Conservation (phyloP, 2,329 filamentous ascomycete species). For the Incumbomyces delicatus region DNA sequence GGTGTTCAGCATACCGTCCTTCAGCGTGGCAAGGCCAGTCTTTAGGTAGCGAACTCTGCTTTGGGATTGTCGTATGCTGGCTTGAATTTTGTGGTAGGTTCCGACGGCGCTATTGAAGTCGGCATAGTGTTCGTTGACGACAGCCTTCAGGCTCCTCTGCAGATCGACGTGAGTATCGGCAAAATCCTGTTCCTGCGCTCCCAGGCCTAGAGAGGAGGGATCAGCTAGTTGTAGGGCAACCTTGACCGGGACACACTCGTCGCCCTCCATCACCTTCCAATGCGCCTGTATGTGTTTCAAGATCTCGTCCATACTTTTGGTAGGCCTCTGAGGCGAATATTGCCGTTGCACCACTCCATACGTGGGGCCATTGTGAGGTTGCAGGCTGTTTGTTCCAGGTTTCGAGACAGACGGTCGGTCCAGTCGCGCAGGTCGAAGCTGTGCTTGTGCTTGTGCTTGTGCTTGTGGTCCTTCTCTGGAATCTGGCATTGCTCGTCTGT, state of each 20-base stretch:
- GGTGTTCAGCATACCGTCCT: constrained; percentile 69
- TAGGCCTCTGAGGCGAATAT: constrained; percentile 15
- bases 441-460: not conserved
- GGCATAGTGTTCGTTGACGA: constrained; percentile 97
- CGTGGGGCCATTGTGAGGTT: not conserved
- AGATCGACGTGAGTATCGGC: constrained; percentile 73
- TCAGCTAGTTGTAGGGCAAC: constrained; percentile 92
- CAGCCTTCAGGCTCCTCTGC: constrained; percentile 84
- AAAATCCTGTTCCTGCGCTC: constrained; percentile 79
- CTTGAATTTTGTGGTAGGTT: constrained; percentile 97
- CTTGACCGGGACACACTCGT: constrained; percentile 85
- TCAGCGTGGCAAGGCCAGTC: constrained; percentile 70
- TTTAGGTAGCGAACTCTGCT: constrained; percentile 73
- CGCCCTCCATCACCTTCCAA: constrained; percentile 85
- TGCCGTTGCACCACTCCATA: not conserved
- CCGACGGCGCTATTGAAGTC: constrained; percentile 98
- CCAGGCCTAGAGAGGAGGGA: constrained; percentile 81
- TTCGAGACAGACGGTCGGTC: constrained; percentile 2
- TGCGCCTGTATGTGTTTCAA: constrained; percentile 61
- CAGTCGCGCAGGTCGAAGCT: constrained; percentile 1
- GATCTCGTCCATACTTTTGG: constrained; percentile 20
- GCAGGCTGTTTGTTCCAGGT: constrained; percentile 10
- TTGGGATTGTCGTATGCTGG: constrained; percentile 82
- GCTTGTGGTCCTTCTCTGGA: constrained; percentile 13
- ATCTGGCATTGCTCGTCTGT: constrained; percentile 9